Base-by-base conservation (phyloP, 495 filamentous ascomycete species). In the Xylaria venustula region DNA sequence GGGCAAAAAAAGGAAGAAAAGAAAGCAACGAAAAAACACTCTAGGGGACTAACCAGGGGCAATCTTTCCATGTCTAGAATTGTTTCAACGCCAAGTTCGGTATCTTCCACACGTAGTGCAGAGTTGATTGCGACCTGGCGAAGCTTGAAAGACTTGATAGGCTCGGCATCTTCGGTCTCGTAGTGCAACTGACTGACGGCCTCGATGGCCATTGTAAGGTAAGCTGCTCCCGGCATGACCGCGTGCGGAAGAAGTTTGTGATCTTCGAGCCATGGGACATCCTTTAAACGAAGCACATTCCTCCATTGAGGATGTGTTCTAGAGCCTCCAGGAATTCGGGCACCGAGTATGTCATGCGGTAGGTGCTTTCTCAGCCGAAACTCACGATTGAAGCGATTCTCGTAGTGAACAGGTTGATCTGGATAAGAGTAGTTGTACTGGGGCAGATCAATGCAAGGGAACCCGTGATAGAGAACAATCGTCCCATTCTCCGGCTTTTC, bases 141-240 rank as follows among this genome's bases (percentile, higher is more conserved):
- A 20, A 73, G 61, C 40, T 57, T 48, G 49, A 48, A 66, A 0
- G 60, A 53, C n/a, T 34, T 66, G 48, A 62, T 55, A 19, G 12
- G 23, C 1, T 4, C 23, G 20, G 63, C 17, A 1, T 51, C 26
- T 6, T 37, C 30, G n/a, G 15, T 53, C 12, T 62, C 54, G 0
- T 45, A 2, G 8, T 66, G 58, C 7, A 51, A 23, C n/a, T 49
- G 59, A 0, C 69, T 52, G 0, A 78, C 70, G 0, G 76, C 76
- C 58, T 87, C 84, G 0, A 83, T 52, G 0, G 81, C 81, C 68
- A 82, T 81, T 11, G 71, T 67, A 6, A 81, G 59, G 59, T 82
- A 85, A 0, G 74, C 79, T 3, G 83, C 77, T 11, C 72, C 83
- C 19, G 86, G 85, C 42, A 84, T 80, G 0, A 88, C 70, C 7